phyloP scores from a whole-genome alignment of 768 basidiomycete genomes.

The Auricularia sp. region DNA sequence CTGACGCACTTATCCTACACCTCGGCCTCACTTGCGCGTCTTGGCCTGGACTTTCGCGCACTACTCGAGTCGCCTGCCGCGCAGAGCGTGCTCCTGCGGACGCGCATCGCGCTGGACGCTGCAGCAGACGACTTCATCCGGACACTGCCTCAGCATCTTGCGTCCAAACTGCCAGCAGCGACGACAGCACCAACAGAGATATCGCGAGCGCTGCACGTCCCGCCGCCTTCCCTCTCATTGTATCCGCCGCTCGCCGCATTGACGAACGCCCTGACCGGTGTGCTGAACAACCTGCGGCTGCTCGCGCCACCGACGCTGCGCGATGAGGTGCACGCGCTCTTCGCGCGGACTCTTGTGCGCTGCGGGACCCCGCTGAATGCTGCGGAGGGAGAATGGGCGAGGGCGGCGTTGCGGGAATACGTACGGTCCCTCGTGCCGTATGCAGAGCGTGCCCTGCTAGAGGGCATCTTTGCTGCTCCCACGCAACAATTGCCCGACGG shows the following conservation, averaged over 20 bases:
- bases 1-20: constrained; percentile 93
- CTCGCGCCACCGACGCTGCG: constrained; percentile 60
- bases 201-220: constrained; percentile 36
- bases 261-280: constrained; percentile 60
- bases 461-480: constrained; percentile 50
- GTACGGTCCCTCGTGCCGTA: constrained; percentile 59
- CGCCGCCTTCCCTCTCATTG: constrained; percentile 59
- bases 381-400: constrained; percentile 24
- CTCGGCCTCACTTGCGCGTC: constrained; percentile 79
- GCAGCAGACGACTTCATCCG: constrained; percentile 26
- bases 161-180: constrained; percentile 16
- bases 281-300: constrained; percentile 72
- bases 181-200: not conserved
- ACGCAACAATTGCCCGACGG: not conserved
- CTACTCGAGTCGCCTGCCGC: constrained; percentile 58
- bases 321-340: constrained; percentile 38
- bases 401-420: constrained; percentile 47
- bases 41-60: constrained; percentile 81
- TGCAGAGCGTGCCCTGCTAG: constrained; percentile 52
- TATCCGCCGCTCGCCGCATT: constrained; percentile 68
- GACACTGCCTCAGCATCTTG: constrained; percentile 24
- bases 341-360: constrained; percentile 35
- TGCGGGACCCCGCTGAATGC: constrained; percentile 28
- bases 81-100: constrained; percentile 47
- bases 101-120: constrained; percentile 39